A percentile compares a stretch with the other conserved stretches of the same genome.
phyloP scores from a whole-genome alignment of 139 green algal species.

The Haematococcus lacustris region DNA sequence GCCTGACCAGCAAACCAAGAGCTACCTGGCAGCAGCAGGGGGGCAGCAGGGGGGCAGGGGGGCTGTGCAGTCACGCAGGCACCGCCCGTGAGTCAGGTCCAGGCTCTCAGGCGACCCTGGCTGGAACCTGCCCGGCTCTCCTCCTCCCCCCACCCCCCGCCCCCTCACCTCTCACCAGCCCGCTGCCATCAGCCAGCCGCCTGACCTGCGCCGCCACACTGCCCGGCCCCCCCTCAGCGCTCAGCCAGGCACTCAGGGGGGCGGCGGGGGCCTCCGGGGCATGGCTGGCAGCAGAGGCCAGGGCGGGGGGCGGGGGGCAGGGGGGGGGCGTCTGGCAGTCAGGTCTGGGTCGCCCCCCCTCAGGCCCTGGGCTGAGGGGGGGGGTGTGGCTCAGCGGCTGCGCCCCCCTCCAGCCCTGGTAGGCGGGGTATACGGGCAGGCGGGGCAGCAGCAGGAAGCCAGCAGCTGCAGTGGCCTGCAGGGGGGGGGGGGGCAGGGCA shows the following conservation, averaged over 20 bases:
- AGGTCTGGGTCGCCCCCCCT: no score
- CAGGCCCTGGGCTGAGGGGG: background rate
- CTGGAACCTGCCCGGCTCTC: no score
- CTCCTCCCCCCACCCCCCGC: no score
- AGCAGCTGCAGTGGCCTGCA: slow-evolving; percentile 39
- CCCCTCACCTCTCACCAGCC: background rate
- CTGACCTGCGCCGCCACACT: background rate
- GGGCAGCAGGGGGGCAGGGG: background rate
- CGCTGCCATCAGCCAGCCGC: background rate
- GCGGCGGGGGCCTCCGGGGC: background rate
- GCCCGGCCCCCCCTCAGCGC: background rate
- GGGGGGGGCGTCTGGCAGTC: no score
- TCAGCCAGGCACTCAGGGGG: background rate
- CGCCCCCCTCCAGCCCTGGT: slow-evolving; percentile 12
- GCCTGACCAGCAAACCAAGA: background rate
- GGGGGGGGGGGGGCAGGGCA: no score
- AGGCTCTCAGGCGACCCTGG: no score
- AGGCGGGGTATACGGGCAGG: slow-evolving; percentile 68
- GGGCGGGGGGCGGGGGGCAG: background rate
- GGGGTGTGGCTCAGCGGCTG: background rate
- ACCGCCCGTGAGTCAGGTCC: no score
- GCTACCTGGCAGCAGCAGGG: background rate
- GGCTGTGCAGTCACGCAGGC: background rate
- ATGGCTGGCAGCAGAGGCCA: background rate
- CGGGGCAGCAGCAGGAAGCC: slow-evolving; percentile 69